phyloP scores from a whole-genome alignment of 345 rosid species.

The Eutrema heterophyllum region DNA sequence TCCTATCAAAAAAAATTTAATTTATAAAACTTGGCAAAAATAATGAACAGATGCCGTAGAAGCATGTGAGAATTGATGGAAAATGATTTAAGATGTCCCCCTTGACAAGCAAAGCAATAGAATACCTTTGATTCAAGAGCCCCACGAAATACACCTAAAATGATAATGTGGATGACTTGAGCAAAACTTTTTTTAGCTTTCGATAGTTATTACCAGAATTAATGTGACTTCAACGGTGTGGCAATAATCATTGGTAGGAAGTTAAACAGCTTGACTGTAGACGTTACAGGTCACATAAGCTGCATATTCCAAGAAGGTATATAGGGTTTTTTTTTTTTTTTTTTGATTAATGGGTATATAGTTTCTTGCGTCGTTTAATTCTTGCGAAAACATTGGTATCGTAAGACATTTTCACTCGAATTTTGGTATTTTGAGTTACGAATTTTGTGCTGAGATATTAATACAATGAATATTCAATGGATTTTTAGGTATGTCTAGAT shows the following conservation, averaged over 20 bases:
- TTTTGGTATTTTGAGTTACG: not conserved
- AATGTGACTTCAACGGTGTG: not conserved
- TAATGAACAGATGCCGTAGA: conserved; percentile 19
- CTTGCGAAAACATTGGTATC: not conserved
- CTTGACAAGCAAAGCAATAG: conserved; percentile 36
- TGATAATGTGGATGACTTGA: not conserved
- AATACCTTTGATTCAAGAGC: conserved; percentile 15
- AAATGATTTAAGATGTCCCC: conserved; percentile 27
- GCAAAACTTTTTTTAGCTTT: not conserved
- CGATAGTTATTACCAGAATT: not conserved
- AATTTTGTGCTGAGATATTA: too few species aligned
- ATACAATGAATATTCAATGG: too few species aligned
- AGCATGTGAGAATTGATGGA: conserved; percentile 29
- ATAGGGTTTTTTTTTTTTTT: not conserved
- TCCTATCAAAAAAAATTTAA: not conserved
- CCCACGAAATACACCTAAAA: not conserved
- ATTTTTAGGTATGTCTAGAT: too few species aligned
- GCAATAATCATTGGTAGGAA: conserved; percentile 1
- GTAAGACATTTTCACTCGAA: not conserved
- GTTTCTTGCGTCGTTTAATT: not conserved
- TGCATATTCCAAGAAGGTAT: not conserved
- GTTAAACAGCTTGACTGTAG: not conserved
- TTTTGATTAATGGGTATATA: not conserved
- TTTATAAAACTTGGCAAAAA: not conserved
- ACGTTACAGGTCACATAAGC: not conserved